Evolutionary conservation across 2,329 filamentous ascomycete genomes (phyloP).

Genomic region (Dendryphion nanum): DNA sequence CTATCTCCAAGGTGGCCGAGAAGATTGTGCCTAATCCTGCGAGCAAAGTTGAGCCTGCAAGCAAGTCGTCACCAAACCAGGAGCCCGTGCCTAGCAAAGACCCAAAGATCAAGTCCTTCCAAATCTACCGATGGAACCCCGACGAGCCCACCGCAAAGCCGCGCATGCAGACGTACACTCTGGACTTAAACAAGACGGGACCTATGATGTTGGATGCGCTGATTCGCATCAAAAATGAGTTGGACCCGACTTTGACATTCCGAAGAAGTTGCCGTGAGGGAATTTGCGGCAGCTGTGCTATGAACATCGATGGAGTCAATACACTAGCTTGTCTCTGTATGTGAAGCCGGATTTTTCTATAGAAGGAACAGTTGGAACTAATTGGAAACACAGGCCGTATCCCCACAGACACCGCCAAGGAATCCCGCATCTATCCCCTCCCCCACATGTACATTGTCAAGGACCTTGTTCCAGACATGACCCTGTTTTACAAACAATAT

Average conservation of each 20-base stretch:
- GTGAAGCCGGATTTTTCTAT: conserved; percentile 37
- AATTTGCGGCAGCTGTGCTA: conserved; percentile 97
- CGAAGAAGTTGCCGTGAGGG: conserved; percentile 94
- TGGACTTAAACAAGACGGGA: conserved; percentile 98
- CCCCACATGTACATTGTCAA: conserved; percentile 99
- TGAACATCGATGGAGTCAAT: conserved; percentile 99
- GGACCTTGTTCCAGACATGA: conserved; percentile 96
- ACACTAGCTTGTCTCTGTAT: conserved; percentile 95
- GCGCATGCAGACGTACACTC: conserved; percentile 87
- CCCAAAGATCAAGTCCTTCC: conserved; percentile 83
- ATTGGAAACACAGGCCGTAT: conserved; percentile 76
- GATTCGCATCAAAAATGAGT: conserved; percentile 98
- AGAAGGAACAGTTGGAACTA: background rate
- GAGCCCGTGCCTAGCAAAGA: conserved; percentile 59
- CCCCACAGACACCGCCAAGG: conserved; percentile 73
- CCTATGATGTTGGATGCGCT: conserved; percentile 98
- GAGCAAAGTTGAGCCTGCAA: conserved; percentile 41
- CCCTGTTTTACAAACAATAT: conserved; percentile 99
- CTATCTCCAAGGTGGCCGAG: conserved; percentile 32
- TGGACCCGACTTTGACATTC: conserved; percentile 95
- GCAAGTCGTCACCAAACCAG: conserved; percentile 59
- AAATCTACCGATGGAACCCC: conserved; percentile 98
- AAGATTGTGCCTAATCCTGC: conserved; percentile 25
- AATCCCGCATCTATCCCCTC: conserved; percentile 94
- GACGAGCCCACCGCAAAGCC: conserved; percentile 91